These are phyloP conservation scores for Neurospora sp. DNA, from an alignment of 495 filamentous ascomycete genomes.

Conservation along the genomic window DNA sequence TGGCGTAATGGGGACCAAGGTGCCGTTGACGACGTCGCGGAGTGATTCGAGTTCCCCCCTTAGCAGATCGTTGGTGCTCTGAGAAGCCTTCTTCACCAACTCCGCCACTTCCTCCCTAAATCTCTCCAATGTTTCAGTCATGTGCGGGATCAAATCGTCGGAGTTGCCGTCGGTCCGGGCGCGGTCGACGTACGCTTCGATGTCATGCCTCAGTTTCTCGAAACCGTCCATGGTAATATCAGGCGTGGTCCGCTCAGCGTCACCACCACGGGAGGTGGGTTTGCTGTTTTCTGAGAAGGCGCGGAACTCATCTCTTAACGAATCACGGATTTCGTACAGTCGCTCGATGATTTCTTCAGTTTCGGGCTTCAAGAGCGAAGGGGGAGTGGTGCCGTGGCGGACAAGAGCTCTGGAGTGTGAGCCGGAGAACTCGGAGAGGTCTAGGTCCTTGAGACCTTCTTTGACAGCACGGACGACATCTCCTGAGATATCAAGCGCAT, in stretches of 20 bases:
- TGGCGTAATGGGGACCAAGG: conserved; percentile 50
- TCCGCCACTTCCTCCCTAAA: conserved; percentile 62
- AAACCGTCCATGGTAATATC: conserved; percentile 81
- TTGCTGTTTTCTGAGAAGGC: conserved; percentile 54
- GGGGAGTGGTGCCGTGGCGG: conserved; percentile 9
- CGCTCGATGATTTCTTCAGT: conserved; percentile 26
- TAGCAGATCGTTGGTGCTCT: conserved; percentile 52
- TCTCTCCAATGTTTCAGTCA: conserved; percentile 60
- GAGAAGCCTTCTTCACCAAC: conserved; percentile 32
- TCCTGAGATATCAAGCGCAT: conserved; percentile 11
- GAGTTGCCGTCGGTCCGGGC: conserved; percentile 50
- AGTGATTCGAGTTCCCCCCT: conserved; percentile 72
- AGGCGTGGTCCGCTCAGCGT: conserved; percentile 65
- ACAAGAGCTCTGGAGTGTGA: background rate
- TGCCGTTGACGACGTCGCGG: conserved; percentile 58
- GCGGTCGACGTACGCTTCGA: conserved; percentile 68
- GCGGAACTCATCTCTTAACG: conserved; percentile 58
- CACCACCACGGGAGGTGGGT: conserved; percentile 58
- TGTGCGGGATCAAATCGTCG: conserved; percentile 66
- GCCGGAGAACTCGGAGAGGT: conserved; percentile 2
- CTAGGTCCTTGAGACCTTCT: conserved; percentile 10
- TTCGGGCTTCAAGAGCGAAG: background rate
- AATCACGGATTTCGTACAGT: conserved; percentile 63
- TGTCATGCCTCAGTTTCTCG: conserved; percentile 66
- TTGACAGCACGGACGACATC: conserved; percentile 13